A percentile compares a stretch with the other conserved stretches of the same genome.
Conservation (phyloP, 345 rosid genomes). For the Balakata baccata region DNA sequence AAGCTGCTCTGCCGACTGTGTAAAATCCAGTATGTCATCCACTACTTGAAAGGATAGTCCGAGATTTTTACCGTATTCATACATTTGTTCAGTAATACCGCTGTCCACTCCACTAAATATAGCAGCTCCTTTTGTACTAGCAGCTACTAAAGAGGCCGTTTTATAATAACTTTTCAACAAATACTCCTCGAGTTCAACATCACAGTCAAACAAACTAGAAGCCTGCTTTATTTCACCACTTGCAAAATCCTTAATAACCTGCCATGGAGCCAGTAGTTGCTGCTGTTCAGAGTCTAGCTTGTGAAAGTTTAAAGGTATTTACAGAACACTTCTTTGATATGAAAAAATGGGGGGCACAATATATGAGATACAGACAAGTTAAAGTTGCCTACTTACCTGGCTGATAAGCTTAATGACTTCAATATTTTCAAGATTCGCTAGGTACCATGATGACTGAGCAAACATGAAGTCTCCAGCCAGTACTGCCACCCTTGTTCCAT, state of each 20-base stretch:
- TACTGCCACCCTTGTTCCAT: slow-evolving; percentile 84
- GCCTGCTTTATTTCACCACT: slow-evolving; percentile 99
- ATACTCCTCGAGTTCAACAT: slow-evolving; percentile 70
- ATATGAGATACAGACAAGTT: background rate
- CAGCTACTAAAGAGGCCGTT: slow-evolving; percentile 89
- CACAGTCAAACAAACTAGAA: slow-evolving; percentile 86
- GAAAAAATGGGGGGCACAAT: background rate
- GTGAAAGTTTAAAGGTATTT: too few species aligned
- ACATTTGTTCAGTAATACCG: slow-evolving; percentile 55
- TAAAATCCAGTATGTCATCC: slow-evolving; percentile 89
- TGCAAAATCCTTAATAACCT: slow-evolving; percentile 97
- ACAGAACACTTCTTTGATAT: background rate
- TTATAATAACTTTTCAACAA: slow-evolving; percentile 87
- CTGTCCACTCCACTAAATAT: slow-evolving; percentile 69
- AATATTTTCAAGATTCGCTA: slow-evolving; percentile 89
- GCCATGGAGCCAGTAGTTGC: slow-evolving; percentile 8
- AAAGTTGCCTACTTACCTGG: slow-evolving; percentile 48
- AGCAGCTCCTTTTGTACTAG: slow-evolving; percentile 93
- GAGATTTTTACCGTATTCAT: slow-evolving; percentile 78
- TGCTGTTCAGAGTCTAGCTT: too few species aligned
- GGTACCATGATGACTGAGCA: slow-evolving; percentile 98
- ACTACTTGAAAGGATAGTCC: slow-evolving; percentile 90
- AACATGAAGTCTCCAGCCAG: slow-evolving; percentile 96
- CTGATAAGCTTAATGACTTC: slow-evolving; percentile 95
- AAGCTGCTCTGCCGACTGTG: slow-evolving; percentile 85